phyloP scores from a whole-genome alignment of 345 rosid genomes.

The Acer negundo region DNA sequence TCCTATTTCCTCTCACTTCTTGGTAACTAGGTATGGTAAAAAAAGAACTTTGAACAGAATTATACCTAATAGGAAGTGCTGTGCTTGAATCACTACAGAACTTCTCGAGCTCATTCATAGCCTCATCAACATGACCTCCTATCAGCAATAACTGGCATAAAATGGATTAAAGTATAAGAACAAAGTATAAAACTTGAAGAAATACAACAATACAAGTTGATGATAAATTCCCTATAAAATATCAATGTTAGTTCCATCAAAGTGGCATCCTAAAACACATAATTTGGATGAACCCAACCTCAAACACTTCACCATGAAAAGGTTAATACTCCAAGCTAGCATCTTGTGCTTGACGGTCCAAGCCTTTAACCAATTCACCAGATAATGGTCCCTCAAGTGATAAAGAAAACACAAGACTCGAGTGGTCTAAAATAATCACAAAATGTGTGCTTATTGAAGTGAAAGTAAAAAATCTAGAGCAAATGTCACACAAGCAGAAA shows the following conservation, averaged over 20 bases:
- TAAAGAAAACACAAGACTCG: background rate
- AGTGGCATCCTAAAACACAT: no score
- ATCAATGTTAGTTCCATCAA: no score
- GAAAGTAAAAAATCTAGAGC: background rate
- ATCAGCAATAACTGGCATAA: constrained; percentile 65
- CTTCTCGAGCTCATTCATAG: constrained; percentile 55
- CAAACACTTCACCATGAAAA: no score
- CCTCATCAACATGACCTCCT: constrained; percentile 66
- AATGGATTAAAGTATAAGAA: background rate
- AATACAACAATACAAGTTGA: background rate
- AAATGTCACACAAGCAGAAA: background rate
- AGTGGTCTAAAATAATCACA: background rate
- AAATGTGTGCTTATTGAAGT: background rate
- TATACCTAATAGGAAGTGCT: constrained; percentile 65
- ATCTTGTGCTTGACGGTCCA: no score
- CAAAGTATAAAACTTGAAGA: background rate
- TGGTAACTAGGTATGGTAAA: constrained; percentile 8
- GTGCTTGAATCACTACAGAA: constrained; percentile 45
- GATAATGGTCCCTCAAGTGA: no score
- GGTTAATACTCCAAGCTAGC: no score
- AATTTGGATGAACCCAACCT: no score
- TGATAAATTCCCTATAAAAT: background rate
- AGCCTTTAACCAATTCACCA: no score
- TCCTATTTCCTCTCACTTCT: constrained; percentile 12
- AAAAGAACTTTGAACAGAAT: background rate